Percentiles rank a stretch among this genome's conserved stretches.
Evolutionary conservation across 192 early-diverging fungal species (phyloP).

Genomic region (Coemansia sp.): DNA sequence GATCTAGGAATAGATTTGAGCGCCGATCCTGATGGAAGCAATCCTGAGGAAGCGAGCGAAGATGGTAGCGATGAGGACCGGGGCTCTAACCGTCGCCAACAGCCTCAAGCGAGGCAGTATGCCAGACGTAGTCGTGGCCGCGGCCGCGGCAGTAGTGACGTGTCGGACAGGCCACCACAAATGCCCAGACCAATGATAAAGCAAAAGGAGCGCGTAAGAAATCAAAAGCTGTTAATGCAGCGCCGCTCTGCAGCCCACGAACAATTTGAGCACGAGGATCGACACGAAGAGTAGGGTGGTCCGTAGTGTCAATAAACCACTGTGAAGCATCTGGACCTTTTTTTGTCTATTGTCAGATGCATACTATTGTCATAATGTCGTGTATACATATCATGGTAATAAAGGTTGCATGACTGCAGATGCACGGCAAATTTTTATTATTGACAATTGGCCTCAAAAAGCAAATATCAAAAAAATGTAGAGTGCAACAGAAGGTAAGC

Average conservation of each 20-base stretch:
- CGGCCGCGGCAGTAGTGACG: not conserved
- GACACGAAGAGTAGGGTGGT: not conserved
- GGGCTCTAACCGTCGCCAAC: not conserved
- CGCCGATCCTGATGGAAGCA: conserved; percentile 10
- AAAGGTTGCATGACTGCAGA: not conserved
- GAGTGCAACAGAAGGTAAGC: not conserved
- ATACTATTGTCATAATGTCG: not conserved
- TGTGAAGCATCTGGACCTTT: not conserved
- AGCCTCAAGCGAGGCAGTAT: not conserved
- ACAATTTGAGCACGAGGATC: not conserved
- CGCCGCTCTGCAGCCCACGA: not conserved
- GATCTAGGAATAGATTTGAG: conserved; percentile 6
- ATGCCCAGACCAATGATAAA: not conserved
- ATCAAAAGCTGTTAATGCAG: not conserved
- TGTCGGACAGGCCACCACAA: not conserved
- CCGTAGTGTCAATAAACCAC: not conserved
- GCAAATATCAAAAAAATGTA: not conserved
- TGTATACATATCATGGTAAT: not conserved
- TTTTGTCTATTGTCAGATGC: not conserved
- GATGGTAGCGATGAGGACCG: not conserved
- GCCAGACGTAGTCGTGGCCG: not conserved
- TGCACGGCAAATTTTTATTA: not conserved
- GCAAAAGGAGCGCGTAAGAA: conserved; percentile 4
- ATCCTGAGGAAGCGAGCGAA: not conserved
- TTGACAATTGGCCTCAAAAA: not conserved